Evolutionary conservation across 306 rosid species (phyloP).

Genomic region (Spatholobus suberectus): DNA sequence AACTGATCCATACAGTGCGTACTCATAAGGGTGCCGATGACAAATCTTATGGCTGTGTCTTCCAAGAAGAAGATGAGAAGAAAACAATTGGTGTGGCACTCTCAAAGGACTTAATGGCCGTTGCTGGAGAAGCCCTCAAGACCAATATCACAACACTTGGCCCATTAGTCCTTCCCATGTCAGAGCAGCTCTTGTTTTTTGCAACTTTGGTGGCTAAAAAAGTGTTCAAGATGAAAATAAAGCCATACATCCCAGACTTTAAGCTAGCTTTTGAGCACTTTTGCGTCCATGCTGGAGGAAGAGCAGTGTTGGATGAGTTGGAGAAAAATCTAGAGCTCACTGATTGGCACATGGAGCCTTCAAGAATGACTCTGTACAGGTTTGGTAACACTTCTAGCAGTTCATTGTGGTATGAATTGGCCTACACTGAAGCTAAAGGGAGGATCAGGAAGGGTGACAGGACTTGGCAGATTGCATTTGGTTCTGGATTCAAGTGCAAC

Average conservation of each 20-base stretch:
- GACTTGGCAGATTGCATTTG: slow-evolving; percentile 92
- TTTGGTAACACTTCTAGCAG: slow-evolving; percentile 92
- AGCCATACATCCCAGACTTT: slow-evolving; percentile 84
- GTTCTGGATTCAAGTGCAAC: slow-evolving; percentile 88
- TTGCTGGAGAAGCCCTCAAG: slow-evolving; percentile 85
- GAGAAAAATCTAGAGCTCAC: slow-evolving; percentile 78
- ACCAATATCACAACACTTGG: slow-evolving; percentile 88
- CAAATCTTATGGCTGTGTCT: slow-evolving; percentile 64
- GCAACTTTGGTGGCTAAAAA: slow-evolving; percentile 67
- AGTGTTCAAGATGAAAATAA: slow-evolving; percentile 69
- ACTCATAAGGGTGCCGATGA: slow-evolving; percentile 84
- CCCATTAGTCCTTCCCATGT: slow-evolving; percentile 87
- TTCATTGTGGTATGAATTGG: slow-evolving; percentile 87
- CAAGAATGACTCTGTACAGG: slow-evolving; percentile 78
- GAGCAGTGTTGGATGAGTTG: slow-evolving; percentile 81
- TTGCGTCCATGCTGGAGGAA: slow-evolving; percentile 90
- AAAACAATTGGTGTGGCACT: slow-evolving; percentile 66
- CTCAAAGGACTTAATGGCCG: slow-evolving; percentile 83
- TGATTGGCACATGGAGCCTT: slow-evolving; percentile 94
- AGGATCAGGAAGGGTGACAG: slow-evolving; percentile 74
- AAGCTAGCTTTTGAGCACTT: slow-evolving; percentile 87
- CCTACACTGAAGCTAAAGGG: slow-evolving; percentile 82
- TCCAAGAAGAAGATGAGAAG: slow-evolving; percentile 74
- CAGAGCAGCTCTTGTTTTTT: slow-evolving; percentile 76
- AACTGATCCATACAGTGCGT: slow-evolving; percentile 75